These are phyloP conservation scores for Chrysopogon serrulatus DNA, from an alignment of 176 grass and related monocot genomes.

Conservation along the genomic window DNA sequence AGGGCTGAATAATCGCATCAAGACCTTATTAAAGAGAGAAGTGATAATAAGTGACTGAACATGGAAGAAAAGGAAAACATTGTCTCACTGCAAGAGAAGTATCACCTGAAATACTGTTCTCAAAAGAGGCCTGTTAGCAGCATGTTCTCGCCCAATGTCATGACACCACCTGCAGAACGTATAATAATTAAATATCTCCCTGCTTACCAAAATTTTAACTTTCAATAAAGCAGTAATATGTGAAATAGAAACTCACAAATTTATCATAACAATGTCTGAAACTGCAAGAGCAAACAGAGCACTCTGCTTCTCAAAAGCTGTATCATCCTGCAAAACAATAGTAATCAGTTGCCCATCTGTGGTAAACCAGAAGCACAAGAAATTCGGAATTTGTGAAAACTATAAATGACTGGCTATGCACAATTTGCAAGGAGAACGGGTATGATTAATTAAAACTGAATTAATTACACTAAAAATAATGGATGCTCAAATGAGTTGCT, in stretches of 20 bases:
- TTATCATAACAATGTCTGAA: conserved; percentile 91
- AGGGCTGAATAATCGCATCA: conserved; percentile 65
- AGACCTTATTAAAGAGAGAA: conserved; percentile 42
- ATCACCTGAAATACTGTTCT: conserved; percentile 80
- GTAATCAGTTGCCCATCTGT: background rate
- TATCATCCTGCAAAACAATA: conserved; percentile 49
- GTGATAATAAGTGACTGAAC: conserved; percentile 7
- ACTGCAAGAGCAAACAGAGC: conserved; percentile 82
- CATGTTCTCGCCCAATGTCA: conserved; percentile 83
- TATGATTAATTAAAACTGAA: background rate
- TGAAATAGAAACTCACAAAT: conserved; percentile 51
- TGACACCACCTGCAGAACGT: conserved; percentile 78
- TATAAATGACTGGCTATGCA: background rate
- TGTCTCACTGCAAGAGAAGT: background rate
- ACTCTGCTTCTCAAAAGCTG: conserved; percentile 82
- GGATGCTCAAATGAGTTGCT: background rate
- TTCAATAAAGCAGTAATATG: background rate
- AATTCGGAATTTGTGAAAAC: background rate
- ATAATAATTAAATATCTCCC: background rate
- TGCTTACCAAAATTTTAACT: background rate
- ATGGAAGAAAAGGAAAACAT: background rate
- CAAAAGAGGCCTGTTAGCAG: conserved; percentile 72
- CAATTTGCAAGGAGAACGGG: background rate
- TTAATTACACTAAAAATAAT: background rate
- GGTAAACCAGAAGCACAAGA: background rate